Evolutionary conservation across 2,329 filamentous ascomycete genomes (phyloP).

Genomic region (Berkeleyomyces basicola): DNA sequence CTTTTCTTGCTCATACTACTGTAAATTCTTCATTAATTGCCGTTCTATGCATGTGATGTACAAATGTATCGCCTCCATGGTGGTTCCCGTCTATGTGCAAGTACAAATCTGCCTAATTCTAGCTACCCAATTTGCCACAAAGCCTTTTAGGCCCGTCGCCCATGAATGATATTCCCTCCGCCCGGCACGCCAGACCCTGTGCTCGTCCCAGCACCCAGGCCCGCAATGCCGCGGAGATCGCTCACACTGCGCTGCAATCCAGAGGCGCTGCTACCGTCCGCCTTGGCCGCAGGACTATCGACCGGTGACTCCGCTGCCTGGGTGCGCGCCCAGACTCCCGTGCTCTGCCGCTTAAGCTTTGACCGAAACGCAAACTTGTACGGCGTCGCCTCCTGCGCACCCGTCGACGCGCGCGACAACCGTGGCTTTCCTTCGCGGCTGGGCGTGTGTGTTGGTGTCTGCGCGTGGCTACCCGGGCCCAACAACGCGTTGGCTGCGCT

Average conservation of each 20-base stretch:
- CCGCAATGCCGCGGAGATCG: neutral
- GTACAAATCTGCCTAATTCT: neutral
- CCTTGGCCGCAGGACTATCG: neutral
- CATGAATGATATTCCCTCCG: neutral
- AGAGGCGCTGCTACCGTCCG: neutral
- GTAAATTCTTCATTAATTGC: too few species aligned
- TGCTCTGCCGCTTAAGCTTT: constrained; percentile 2
- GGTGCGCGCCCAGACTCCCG: constrained; percentile 2
- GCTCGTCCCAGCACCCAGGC: neutral
- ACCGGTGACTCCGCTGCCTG: neutral
- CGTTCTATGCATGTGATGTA: too few species aligned
- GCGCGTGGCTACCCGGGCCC: neutral
- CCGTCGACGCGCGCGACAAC: neutral
- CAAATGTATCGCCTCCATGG: too few species aligned
- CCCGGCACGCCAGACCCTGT: neutral
- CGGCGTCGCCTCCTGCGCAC: constrained; percentile 4
- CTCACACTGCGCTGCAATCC: neutral
- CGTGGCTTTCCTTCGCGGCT: neutral
- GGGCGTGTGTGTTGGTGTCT: neutral
- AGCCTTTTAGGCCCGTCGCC: constrained; percentile 1
- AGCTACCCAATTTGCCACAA: neutral
- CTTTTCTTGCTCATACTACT: too few species aligned
- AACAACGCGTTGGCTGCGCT: neutral
- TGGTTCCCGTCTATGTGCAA: too few species aligned
- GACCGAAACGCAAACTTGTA: constrained; percentile 5